These are phyloP conservation scores for Cylindrotheca closterium DNA, from an alignment of 108 stramenopile species.

Conservation along the genomic window DNA sequence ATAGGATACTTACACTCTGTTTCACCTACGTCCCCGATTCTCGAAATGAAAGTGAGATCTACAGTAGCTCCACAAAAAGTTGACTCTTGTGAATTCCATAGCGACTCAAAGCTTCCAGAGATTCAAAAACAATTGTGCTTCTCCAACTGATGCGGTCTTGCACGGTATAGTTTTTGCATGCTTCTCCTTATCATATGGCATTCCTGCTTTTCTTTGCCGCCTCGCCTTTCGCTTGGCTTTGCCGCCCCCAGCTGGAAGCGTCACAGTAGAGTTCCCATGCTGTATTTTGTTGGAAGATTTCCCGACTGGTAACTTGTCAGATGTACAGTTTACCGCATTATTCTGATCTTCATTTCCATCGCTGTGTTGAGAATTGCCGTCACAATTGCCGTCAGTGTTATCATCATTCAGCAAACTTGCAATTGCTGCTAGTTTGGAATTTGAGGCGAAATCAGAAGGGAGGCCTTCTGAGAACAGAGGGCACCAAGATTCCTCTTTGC, in stretches of 20 bases:
- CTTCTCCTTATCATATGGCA: too few species aligned
- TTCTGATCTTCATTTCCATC: background rate
- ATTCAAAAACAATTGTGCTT: slow-evolving; percentile 77
- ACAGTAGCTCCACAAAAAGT: too few species aligned
- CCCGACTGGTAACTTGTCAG: background rate
- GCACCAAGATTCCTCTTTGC: slow-evolving; percentile 17
- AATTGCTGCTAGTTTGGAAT: slow-evolving; percentile 65
- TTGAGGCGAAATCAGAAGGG: slow-evolving; percentile 57
- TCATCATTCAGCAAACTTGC: slow-evolving; percentile 68
- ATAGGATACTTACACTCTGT: too few species aligned
- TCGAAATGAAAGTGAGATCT: too few species aligned
- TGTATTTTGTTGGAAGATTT: too few species aligned
- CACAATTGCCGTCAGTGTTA: background rate
- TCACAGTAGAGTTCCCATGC: too few species aligned
- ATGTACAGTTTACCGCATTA: background rate
- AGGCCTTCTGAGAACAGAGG: slow-evolving; percentile 78
- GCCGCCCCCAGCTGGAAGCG: background rate
- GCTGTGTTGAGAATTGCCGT: background rate
- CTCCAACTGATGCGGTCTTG: slow-evolving; percentile 48
- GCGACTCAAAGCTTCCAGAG: slow-evolving; percentile 82
- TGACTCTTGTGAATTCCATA: too few species aligned
- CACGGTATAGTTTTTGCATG: slow-evolving; percentile 7
- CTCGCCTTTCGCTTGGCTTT: background rate
- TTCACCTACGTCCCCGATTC: too few species aligned
- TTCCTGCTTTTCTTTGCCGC: slow-evolving; percentile 13